Conservation (phyloP, 192 early-diverging fungal species). For the Coemansia sp. region DNA sequence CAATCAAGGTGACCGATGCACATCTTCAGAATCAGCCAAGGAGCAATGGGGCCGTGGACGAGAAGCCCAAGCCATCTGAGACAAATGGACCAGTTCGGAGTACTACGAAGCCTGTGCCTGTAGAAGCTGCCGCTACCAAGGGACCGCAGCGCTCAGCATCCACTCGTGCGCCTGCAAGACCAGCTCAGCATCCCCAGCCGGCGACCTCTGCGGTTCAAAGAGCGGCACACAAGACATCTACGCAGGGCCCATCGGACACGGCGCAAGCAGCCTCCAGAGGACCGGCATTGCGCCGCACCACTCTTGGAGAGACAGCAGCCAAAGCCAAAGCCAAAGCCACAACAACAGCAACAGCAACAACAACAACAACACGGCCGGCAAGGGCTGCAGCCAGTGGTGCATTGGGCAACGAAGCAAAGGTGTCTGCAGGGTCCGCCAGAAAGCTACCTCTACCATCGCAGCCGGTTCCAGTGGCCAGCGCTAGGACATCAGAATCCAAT, state of each 20-base stretch:
- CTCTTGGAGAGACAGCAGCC: constrained; percentile 15
- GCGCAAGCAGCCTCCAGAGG: constrained; percentile 12
- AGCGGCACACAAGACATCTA: constrained; percentile 16
- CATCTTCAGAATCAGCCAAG: not conserved
- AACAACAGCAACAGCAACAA: not conserved
- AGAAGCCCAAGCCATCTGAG: not conserved
- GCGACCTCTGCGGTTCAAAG: constrained; percentile 15
- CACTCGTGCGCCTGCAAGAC: not conserved
- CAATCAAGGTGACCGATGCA: not conserved
- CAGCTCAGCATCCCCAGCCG: not conserved
- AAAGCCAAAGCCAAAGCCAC: not conserved
- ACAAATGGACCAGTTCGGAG: not conserved
- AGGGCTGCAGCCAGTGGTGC: not conserved
- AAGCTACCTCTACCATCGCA: not conserved
- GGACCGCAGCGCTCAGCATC: constrained; percentile 1
- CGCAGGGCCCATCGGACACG: constrained; percentile 1
- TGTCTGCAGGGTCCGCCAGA: constrained; percentile 7
- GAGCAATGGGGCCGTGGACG: not conserved
- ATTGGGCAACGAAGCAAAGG: not conserved
- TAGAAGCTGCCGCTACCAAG: constrained; percentile 1
- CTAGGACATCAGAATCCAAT: not conserved
- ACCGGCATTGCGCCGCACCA: constrained; percentile 12
- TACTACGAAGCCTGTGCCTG: not conserved
- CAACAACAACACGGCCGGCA: constrained; percentile 15
- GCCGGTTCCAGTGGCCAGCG: not conserved